Base-by-base conservation (phyloP, 2,329 filamentous ascomycete species). In the Phialophora tarda region DNA sequence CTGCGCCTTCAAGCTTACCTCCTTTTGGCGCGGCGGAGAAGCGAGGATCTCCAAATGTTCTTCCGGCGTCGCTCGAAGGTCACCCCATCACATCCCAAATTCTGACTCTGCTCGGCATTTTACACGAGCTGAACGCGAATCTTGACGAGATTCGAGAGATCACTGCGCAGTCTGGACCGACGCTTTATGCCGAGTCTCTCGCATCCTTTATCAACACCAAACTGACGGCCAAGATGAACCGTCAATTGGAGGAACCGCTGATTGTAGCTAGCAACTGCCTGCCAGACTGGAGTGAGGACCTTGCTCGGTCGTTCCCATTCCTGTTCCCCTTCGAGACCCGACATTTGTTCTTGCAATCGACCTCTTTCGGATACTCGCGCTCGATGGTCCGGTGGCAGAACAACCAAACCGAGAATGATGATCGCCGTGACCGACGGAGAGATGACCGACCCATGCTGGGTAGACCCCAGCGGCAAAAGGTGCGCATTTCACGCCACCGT, bases 381-480 rank as follows among this genome's bases (percentile, higher is more conserved):
- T 97, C 95, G 21, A 98, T 99, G 95, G 91, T 90, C 66, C 88
- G 94, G 76, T 99, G 96, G 96, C 95, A 98, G 79, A 97, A 92
- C 74, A 89, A 91, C 1, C 93, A 97, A 76, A 86, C 88, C 24
- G 86, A 89, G 24, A 93, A 92, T 70, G 93, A 97, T 66, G 88
- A 86, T 63, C 86, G 94, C 50, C 88, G 91, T 60, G 91, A 96
- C 73, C 89, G 93, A 55, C 90, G 88, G 69, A 85, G 92, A 56
- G 94, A 98, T 72, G 93, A 98, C 69, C 86, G 93, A 12, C 93
- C 93, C 1, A 97, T 96, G 84, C 82, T 98, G 2, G 95, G 95
- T 14, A 87, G 94, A 50, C 85, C 97, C 1, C 95, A 98, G 77
- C 89, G 95, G 64, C 95, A 99, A 75, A 99, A 99, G 78, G 94